A percentile compares a stretch with the other conserved stretches of the same genome.
Conservation (phyloP, 2,329 filamentous ascomycete genomes). For the Calonectria honghensis region DNA sequence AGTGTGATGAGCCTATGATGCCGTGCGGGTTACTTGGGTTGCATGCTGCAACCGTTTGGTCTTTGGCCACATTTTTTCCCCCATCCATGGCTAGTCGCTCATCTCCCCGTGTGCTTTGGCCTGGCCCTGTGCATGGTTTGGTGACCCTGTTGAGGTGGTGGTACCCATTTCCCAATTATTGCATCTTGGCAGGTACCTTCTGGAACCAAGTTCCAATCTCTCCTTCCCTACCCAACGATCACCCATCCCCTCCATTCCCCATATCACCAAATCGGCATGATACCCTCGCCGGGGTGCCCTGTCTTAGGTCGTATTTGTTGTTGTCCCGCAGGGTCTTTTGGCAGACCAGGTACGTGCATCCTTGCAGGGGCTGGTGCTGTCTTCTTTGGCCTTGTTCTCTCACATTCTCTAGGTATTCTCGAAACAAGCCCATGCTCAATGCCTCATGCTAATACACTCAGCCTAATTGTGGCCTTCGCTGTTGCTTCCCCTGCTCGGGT, state of each 20-base stretch:
- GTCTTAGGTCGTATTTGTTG: slow-evolving; percentile 6
- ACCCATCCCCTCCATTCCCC: slow-evolving; percentile 2
- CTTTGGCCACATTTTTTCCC: background rate
- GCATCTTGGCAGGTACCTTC: slow-evolving; percentile 21
- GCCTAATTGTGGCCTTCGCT: background rate
- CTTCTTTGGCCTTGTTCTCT: slow-evolving; percentile 10
- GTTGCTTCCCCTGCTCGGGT: background rate
- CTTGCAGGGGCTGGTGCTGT: background rate
- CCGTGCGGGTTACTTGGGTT: slow-evolving; percentile 22
- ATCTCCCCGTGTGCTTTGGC: background rate
- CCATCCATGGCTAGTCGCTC: slow-evolving; percentile 3
- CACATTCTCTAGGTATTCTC: background rate
- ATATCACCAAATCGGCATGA: slow-evolving; percentile 21
- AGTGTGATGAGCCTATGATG: slow-evolving; percentile 25
- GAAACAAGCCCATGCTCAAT: slow-evolving; percentile 18
- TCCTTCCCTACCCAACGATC: slow-evolving; percentile 21
- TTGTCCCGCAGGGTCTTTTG: slow-evolving; percentile 24
- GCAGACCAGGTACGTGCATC: slow-evolving; percentile 28
- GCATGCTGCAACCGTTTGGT: slow-evolving; percentile 16
- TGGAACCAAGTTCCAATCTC: slow-evolving; percentile 14
- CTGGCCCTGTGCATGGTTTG: slow-evolving; percentile 6
- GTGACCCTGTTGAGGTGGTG: slow-evolving; percentile 1
- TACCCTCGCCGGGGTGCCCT: slow-evolving; percentile 7
- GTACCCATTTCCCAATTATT: slow-evolving; percentile 20
- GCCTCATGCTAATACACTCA: background rate